Percentiles rank a stretch among this genome's conserved stretches.
phyloP scores from a whole-genome alignment of 2,329 filamentous ascomycete species.

The Ilyonectria sp. region DNA sequence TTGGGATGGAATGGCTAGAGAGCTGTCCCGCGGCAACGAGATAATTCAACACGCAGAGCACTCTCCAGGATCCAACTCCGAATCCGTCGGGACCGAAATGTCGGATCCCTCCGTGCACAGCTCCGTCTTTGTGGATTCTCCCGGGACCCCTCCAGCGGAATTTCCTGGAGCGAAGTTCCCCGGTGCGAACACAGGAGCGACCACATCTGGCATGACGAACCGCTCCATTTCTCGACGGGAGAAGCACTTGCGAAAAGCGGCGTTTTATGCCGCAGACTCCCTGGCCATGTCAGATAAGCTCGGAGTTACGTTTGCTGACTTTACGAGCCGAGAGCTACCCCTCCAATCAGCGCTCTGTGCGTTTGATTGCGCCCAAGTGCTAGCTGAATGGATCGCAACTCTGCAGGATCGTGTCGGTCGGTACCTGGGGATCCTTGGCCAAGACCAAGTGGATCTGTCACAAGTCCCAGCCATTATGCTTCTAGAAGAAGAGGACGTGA shows the following conservation, averaged over 20 bases:
- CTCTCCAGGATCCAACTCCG: constrained; percentile 67
- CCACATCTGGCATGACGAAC: constrained; percentile 49
- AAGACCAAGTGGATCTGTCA: constrained; percentile 82
- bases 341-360: constrained; percentile 93
- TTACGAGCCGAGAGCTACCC: constrained; percentile 86
- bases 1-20: constrained; percentile 91
- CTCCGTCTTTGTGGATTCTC: constrained; percentile 66
- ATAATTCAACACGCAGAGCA: constrained; percentile 80
- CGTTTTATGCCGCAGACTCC: constrained; percentile 94
- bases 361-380: constrained; percentile 93
- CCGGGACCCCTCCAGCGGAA: constrained; percentile 64
- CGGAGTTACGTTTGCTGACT: constrained; percentile 87
- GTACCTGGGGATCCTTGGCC: constrained; percentile 89
- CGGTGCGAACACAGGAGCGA: constrained; percentile 36
- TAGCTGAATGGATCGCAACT: constrained; percentile 94
- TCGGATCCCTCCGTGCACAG: constrained; percentile 64
- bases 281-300: constrained; percentile 90
- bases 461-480: constrained; percentile 92
- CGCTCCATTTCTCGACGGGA: constrained; percentile 80
- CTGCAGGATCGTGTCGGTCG: constrained; percentile 94
- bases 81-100: constrained; percentile 59
- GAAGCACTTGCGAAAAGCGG: constrained; percentile 91
- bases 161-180: constrained; percentile 58
- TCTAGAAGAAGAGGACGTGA: constrained; percentile 91
- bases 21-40: constrained; percentile 84